phyloP scores from a whole-genome alignment of 2,329 filamentous ascomycete genomes.

The Lasiodiplodia sp. region DNA sequence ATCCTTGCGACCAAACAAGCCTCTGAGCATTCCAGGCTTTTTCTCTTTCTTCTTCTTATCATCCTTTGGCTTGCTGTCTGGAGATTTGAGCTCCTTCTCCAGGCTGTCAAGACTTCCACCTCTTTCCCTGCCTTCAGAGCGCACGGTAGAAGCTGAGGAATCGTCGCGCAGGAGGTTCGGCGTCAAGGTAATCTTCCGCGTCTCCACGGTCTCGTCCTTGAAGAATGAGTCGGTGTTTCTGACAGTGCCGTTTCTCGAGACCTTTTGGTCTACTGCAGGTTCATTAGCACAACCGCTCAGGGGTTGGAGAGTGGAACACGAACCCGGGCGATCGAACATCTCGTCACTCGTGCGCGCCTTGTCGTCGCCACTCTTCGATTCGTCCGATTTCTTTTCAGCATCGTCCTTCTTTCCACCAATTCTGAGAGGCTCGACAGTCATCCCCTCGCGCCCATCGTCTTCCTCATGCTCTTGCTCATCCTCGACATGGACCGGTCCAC shows the following conservation, averaged over 20 bases:
- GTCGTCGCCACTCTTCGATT: conserved; percentile 49
- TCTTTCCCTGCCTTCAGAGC: conserved; percentile 53
- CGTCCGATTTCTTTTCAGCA: conserved; percentile 45
- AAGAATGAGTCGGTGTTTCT: conserved; percentile 97
- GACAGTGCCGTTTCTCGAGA: conserved; percentile 82
- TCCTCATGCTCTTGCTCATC: conserved; percentile 46
- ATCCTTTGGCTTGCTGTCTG: conserved; percentile 68
- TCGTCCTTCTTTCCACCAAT: conserved; percentile 38
- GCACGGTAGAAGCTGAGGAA: conserved; percentile 48
- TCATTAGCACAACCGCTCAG: conserved; percentile 5
- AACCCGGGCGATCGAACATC: conserved; percentile 4
- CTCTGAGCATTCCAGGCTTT: conserved; percentile 75
- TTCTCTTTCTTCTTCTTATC: conserved; percentile 77
- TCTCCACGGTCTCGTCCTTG: conserved; percentile 93
- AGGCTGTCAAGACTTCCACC: conserved; percentile 76
- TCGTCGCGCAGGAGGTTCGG: conserved; percentile 92
- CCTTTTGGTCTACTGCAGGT: conserved; percentile 42
- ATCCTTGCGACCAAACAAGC: conserved; percentile 71
- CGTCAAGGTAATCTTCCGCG: conserved; percentile 95
- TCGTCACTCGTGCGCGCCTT: conserved; percentile 65
- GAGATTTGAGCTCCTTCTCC: conserved; percentile 69
- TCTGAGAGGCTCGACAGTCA: conserved; percentile 46
- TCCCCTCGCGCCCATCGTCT: conserved; percentile 37
- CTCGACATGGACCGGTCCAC: conserved; percentile 43
- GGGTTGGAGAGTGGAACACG: neutral